phyloP scores from a whole-genome alignment of 352 stramenopile species.

The Phytopythium boreale region DNA sequence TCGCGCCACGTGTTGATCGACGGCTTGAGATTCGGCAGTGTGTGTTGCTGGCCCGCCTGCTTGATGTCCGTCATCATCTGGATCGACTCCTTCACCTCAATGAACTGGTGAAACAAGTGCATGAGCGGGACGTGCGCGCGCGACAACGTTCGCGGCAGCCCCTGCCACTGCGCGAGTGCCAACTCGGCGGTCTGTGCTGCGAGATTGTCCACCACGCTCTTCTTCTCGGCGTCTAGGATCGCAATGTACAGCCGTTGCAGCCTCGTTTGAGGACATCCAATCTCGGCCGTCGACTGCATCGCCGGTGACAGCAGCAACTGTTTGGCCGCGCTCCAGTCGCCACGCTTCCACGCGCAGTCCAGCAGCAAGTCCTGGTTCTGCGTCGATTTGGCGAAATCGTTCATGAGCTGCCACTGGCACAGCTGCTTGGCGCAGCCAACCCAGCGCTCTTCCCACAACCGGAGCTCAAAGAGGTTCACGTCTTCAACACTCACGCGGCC shows the following conservation, averaged over 20 bases:
- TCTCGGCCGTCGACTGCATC: slow-evolving; percentile 57
- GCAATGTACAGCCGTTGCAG: slow-evolving; percentile 88
- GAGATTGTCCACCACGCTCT: slow-evolving; percentile 58
- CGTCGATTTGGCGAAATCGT: slow-evolving; percentile 89
- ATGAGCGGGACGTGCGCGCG: slow-evolving; percentile 80
- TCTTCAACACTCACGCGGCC: slow-evolving; percentile 72
- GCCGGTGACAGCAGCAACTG: slow-evolving; percentile 64
- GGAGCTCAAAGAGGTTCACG: slow-evolving; percentile 83
- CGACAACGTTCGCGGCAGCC: slow-evolving; percentile 74
- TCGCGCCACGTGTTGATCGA: slow-evolving; percentile 93
- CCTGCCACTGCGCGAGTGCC: slow-evolving; percentile 88
- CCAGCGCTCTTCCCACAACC: slow-evolving; percentile 89
- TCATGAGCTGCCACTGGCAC: slow-evolving; percentile 92
- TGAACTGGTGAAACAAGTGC: slow-evolving; percentile 90
- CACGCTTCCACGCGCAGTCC: slow-evolving; percentile 92
- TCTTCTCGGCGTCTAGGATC: slow-evolving; percentile 83
- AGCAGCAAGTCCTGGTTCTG: slow-evolving; percentile 91
- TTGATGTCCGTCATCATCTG: slow-evolving; percentile 91
- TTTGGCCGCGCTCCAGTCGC: slow-evolving; percentile 87
- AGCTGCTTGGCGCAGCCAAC: slow-evolving; percentile 90
- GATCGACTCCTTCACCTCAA: slow-evolving; percentile 91
- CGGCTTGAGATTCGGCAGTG: slow-evolving; percentile 87
- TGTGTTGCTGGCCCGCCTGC: slow-evolving; percentile 71
- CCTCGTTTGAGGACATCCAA: slow-evolving; percentile 71
- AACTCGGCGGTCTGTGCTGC: slow-evolving; percentile 75